Conservation (phyloP, 2,329 filamentous ascomycete species). For the Fusarium guadeloupense region DNA sequence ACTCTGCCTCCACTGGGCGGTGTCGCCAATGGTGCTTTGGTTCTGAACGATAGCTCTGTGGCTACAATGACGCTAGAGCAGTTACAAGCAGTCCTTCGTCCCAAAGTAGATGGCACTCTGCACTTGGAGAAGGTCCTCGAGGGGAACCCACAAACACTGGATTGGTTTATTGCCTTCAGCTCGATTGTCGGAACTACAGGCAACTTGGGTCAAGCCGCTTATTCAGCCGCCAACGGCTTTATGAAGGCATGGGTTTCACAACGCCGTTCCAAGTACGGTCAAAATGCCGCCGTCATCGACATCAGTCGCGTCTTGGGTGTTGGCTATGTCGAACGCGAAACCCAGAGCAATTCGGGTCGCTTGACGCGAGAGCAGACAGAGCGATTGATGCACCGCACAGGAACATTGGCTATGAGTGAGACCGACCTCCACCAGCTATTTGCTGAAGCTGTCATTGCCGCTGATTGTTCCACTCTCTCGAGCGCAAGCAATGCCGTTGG, state of each 20-base stretch:
- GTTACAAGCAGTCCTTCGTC: not conserved
- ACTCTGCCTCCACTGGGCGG: constrained; percentile 4
- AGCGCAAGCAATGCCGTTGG: too few species aligned
- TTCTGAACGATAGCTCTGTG: not conserved
- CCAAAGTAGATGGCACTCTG: not conserved
- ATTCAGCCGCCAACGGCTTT: not conserved
- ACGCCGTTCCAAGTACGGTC: not conserved
- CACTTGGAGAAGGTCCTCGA: constrained; percentile 1
- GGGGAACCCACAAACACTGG: not conserved
- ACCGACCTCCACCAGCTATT: constrained; percentile 40
- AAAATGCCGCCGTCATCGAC: constrained; percentile 29
- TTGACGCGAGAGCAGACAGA: not conserved
- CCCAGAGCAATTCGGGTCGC: too few species aligned
- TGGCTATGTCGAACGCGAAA: not conserved
- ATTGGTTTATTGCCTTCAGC: constrained; percentile 8
- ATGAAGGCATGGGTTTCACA: not conserved
- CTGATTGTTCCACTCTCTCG: constrained; percentile 25
- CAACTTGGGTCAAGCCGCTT: constrained; percentile 4
- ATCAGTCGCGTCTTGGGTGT: not conserved
- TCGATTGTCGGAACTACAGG: not conserved
- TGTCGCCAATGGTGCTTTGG: constrained; percentile 4
- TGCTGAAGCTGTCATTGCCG: constrained; percentile 28
- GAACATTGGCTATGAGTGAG: constrained; percentile 32
- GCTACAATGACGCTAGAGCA: not conserved
- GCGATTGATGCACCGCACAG: not conserved